phyloP scores from a whole-genome alignment of 176 grass and related monocot species.

The Pontederia paniculata region DNA sequence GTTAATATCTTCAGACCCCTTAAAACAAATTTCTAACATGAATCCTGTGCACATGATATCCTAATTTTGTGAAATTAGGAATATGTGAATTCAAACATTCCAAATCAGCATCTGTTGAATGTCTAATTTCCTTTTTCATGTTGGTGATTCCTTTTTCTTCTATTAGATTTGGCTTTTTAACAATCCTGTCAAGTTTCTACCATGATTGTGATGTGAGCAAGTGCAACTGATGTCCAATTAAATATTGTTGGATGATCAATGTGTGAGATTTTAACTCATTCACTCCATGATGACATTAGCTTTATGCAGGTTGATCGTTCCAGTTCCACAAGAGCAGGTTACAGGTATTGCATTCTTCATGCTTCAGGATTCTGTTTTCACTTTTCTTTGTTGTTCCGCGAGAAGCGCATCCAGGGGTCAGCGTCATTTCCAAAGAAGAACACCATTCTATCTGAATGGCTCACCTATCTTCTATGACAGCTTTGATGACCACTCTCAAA shows the following conservation, averaged over 20 bases:
- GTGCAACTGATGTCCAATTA: no score
- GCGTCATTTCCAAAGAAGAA: background rate
- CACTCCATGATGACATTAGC: background rate
- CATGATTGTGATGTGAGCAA: no score
- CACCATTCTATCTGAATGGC: background rate
- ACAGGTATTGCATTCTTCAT: constrained; percentile 7
- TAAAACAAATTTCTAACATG: no score
- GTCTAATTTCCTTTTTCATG: no score
- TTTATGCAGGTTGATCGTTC: constrained; percentile 2
- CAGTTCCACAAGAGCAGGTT: constrained; percentile 5
- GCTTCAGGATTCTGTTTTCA: background rate
- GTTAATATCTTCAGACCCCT: no score
- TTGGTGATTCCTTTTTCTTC: no score
- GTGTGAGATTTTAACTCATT: background rate
- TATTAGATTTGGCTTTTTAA: no score
- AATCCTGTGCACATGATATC: no score
- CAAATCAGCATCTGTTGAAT: no score
- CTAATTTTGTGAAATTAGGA: no score
- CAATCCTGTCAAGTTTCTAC: no score
- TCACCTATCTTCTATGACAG: background rate
- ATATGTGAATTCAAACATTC: no score
- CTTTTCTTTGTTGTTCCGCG: background rate
- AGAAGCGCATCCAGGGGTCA: background rate
- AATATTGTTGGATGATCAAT: background rate
- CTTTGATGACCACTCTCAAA: background rate